Base-by-base conservation (phyloP, 768 basidiomycete genomes). In the Leccinum arenicola region DNA sequence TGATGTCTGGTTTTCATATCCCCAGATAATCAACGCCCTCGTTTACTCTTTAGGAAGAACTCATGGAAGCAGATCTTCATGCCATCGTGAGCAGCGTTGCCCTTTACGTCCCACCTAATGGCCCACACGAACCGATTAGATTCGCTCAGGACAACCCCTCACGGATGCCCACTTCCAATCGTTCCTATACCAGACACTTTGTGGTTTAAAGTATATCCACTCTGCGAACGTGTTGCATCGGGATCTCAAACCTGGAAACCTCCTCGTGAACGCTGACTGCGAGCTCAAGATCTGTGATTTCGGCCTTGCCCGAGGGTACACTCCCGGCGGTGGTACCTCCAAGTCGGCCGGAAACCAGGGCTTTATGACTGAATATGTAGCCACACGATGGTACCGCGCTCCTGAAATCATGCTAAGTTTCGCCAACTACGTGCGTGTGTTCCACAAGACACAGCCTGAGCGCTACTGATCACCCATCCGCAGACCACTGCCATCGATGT, bases 331-430 rank as follows among this genome's bases (percentile, higher is more conserved):
- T 50, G 88, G 89, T 35, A 84, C 83, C 36, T 87, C 84, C 54
- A 85, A 81, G 63, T 81, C 86, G 1, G 85, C 88, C 21, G 87
- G 88, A 38, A 90, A 91, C 68, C 89, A 89, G 68, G 96, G 96
- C 0, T 98, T 98, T 77, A 98, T 98, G 96, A 98, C 97, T 0
- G 97, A 98, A 76, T 98, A 96, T 73, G 91, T 98, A 33, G 96
- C 96, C n/a, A 99, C 96, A 8, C 82, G 96, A 57, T 98, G 96
- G 96, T 99, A 99, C 73, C 82, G 96, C 36, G 96, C 96, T 21
- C 96, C 97, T 0, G 97, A 99, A 77, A 99, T 98, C 75, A 99
- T 98, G 97, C 73, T 98, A 66, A 95, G 93, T 77, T 96, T 94
- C 66, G 92, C 92, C 21, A 94, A 94, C 77, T 94, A 94, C 69